Base-by-base conservation (phyloP, 2,329 filamentous ascomycete genomes). In the Penicillium griseofulvum region DNA sequence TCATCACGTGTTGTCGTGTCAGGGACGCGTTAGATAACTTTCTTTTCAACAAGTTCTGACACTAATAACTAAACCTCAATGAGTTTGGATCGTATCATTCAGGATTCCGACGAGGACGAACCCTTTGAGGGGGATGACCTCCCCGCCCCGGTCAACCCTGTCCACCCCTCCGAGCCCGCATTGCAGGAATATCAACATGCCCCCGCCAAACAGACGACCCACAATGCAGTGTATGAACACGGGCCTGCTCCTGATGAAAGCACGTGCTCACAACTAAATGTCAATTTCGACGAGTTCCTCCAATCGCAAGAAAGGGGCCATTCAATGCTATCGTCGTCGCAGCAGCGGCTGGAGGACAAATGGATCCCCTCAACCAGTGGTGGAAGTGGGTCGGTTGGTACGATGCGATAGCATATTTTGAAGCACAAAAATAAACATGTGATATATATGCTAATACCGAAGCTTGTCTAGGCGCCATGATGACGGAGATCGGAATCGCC, bases 51-150 rank as follows among this genome's bases (percentile, higher is more conserved):
- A 12, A n/a, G 28, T 3, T 17, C 12, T n/a, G 29, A 42, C 29
- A 1, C 8, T 28, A 37, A 14, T 16, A 34, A 37, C 12, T 37
- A 5, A 45, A 12, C 29, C 34, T 31, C n/a, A 14, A 78, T 78
- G 76, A 57, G 68, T 29, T 63, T 60, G 47, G 63, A 67, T 44
- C 70, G 70, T 45, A 66, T 78, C 16, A 76, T 78, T n/a, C 74
- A 74, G 49, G 76, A 78, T 56, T 78, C 76, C 0, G 76, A 78
- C 28, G 75, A 78, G 37, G 74, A 75, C 11, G 72, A 74, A 45
- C 65, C 69, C 50, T 57, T 72, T n/a, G 63, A 62, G 36, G 67
- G 65, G 50, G 65, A 64, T 31, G 66, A 67, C 7, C 34, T 61
- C 22, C 49, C 61, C 19, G 59, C 58, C 16, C 63, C 62, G 19